Percentiles rank a stretch among this genome's conserved stretches.
Conservation (phyloP, 345 rosid genomes). For the Citropsis articulata region DNA sequence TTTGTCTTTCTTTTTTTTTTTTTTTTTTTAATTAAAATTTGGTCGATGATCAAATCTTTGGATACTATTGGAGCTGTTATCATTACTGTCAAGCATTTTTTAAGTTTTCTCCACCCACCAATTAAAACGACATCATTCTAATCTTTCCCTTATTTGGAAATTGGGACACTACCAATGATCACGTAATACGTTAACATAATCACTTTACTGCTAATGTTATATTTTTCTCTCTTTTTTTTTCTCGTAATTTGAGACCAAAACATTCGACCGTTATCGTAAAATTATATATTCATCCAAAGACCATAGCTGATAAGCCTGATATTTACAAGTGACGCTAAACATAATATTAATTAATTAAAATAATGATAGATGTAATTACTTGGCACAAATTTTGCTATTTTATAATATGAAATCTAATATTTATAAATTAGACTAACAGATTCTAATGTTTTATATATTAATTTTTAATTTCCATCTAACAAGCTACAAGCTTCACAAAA, state of each 20-base stretch:
- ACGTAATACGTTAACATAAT: neutral
- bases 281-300: neutral
- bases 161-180: neutral
- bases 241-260: neutral
- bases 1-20: neutral
- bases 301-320: neutral
- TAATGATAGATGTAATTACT: too few relatives aligned
- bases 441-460: too few relatives aligned
- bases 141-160: neutral
- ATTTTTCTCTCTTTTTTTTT: neutral
- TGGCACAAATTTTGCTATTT: too few relatives aligned
- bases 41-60: neutral
- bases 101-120: constrained; percentile 13
- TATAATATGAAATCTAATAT: too few relatives aligned
- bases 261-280: neutral
- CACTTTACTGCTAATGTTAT: neutral
- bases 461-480: too few relatives aligned
- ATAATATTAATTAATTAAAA: too few relatives aligned
- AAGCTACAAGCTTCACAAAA: too few relatives aligned
- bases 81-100: neutral
- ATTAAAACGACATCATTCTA: constrained; percentile 25
- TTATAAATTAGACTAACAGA: too few relatives aligned
- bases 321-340: neutral
- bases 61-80: neutral
- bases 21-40: neutral